phyloP scores from a whole-genome alignment of 163 green algal species.

The Scenedesmus sp. region DNA sequence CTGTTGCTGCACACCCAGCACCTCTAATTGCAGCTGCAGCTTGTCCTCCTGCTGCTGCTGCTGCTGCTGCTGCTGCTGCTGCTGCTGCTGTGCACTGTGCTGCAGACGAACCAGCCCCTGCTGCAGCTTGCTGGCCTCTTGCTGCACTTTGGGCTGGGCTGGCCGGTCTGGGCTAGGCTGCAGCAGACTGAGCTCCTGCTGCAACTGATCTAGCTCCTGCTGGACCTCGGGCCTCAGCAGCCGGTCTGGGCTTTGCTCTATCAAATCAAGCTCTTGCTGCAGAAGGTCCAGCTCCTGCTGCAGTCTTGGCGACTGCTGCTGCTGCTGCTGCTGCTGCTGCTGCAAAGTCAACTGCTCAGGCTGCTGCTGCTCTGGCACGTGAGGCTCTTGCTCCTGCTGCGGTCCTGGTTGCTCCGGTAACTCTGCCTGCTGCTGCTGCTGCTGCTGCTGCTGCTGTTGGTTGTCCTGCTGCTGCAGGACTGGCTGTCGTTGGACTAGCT shows the following conservation, averaged over 20 bases:
- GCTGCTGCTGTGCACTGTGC: not conserved
- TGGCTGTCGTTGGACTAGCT: not conserved
- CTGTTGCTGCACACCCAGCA: not conserved
- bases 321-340: not conserved
- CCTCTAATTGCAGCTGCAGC: not conserved
- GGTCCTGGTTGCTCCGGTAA: not conserved
- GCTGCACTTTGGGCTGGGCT: not conserved
- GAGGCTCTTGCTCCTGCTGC: not conserved
- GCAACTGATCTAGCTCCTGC: not conserved
- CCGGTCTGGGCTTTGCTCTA: not conserved
- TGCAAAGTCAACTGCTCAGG: no score
- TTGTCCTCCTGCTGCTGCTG: not conserved
- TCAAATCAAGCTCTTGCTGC: not conserved
- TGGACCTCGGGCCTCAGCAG: not conserved
- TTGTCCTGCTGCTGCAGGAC: not conserved
- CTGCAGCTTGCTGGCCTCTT: not conserved
- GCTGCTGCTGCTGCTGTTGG: not conserved
- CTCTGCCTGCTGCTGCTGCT: not conserved
- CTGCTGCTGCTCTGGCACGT: not conserved
- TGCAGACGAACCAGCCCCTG: not conserved
- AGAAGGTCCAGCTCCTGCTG: not conserved
- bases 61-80: not conserved
- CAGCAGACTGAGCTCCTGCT: not conserved
- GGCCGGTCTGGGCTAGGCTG: not conserved
- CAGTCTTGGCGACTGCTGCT: not conserved